phyloP scores from a whole-genome alignment of 306 rosid species.

The Trifolium pratense region DNA sequence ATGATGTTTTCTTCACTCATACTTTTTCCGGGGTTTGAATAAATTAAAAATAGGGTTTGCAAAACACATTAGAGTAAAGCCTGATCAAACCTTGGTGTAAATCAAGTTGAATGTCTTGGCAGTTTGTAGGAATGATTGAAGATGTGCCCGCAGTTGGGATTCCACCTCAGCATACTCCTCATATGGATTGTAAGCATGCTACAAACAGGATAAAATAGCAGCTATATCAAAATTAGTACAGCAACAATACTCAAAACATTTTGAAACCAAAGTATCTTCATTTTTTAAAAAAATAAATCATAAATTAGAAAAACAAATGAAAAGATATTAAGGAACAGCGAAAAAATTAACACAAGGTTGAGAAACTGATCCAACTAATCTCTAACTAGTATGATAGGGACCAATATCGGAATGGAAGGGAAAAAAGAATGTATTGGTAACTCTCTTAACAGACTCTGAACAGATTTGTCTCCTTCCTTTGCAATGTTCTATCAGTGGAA shows the following conservation, averaged over 20 bases:
- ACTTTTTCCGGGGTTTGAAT: conserved; percentile 12
- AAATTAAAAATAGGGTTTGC: conserved; percentile 16
- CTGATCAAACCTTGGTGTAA: conserved; percentile 74
- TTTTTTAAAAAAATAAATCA: background rate
- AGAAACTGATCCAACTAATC: conserved; percentile 9
- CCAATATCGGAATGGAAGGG: background rate
- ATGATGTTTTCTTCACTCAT: conserved; percentile 8
- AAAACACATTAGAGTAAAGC: conserved; percentile 6
- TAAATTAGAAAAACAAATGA: background rate
- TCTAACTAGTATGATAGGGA: background rate
- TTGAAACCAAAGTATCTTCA: conserved; percentile 2
- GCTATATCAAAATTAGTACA: conserved; percentile 31
- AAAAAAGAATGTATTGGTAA: background rate
- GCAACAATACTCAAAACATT: conserved; percentile 12
- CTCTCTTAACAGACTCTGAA: background rate
- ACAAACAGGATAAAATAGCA: conserved; percentile 34
- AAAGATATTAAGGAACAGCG: background rate
- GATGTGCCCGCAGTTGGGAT: conserved; percentile 75
- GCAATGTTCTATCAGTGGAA: background rate
- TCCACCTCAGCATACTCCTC: conserved; percentile 87
- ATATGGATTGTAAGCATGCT: conserved; percentile 93
- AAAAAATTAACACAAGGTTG: background rate
- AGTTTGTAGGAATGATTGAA: conserved; percentile 92
- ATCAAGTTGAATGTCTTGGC: conserved; percentile 86
- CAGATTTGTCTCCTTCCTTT: background rate